These are phyloP conservation scores for Kuraishia borneana DNA, from an alignment of 805 yeast species.

Conservation along the genomic window DNA sequence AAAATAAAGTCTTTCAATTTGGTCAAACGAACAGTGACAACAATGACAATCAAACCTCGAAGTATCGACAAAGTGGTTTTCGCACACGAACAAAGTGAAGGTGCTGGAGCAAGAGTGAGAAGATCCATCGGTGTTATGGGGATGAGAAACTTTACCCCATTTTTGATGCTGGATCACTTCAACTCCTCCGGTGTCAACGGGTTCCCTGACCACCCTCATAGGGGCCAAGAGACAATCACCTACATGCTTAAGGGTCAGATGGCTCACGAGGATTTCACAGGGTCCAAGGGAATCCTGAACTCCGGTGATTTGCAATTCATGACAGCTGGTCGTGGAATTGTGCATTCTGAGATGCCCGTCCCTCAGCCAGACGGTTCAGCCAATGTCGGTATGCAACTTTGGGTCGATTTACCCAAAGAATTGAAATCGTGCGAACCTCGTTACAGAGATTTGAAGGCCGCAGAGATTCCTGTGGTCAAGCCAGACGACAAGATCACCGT, in stretches of 20 bases:
- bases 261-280: constrained; percentile 83
- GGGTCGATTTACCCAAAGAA: constrained; percentile 73
- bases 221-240: constrained; percentile 77
- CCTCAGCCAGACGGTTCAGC: constrained; percentile 34
- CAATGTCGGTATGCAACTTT: constrained; percentile 63
- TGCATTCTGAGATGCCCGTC: constrained; percentile 82
- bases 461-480: constrained; percentile 60
- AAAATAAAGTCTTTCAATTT: too few species aligned
- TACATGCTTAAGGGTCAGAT: constrained; percentile 52
- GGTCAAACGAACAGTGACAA: too few species aligned
- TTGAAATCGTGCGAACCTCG: constrained; percentile 58
- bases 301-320: constrained; percentile 87
- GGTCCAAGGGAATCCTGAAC: constrained; percentile 62
- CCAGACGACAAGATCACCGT: constrained; percentile 56
- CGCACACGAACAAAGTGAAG: constrained; percentile 70
- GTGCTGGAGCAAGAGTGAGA: constrained; percentile 81
- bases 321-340: constrained; percentile 88
- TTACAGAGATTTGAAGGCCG: constrained; percentile 62
- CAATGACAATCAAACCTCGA: constrained; percentile 25
- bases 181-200: constrained; percentile 53
- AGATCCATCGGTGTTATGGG: constrained; percentile 64
- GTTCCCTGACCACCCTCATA: constrained; percentile 77
- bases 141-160: constrained; percentile 71
- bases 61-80: constrained; percentile 36
- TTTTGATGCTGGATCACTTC: constrained; percentile 75